Percentiles rank a stretch among this genome's conserved stretches.
These are phyloP conservation scores for Fusarium keratoplasticum DNA, from an alignment of 2,329 filamentous ascomycete species.

Conservation along the genomic window DNA sequence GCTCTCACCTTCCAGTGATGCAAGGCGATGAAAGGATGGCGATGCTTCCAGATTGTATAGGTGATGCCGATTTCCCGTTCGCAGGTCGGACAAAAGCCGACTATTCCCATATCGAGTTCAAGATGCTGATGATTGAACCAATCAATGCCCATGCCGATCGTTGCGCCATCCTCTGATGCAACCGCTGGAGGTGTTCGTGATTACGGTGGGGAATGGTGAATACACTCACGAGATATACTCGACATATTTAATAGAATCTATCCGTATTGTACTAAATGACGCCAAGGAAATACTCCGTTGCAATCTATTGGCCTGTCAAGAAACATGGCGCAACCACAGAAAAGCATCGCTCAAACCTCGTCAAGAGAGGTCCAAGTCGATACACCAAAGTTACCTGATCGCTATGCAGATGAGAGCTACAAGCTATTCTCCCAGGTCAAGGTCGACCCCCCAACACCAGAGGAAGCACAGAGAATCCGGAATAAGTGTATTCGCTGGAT, in stretches of 20 bases:
- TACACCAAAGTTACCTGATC: neutral
- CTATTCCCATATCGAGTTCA: neutral
- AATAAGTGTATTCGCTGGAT: neutral
- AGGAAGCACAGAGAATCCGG: neutral
- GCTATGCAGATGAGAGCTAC: constrained; percentile 1
- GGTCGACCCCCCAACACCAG: neutral
- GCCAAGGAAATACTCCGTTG: neutral
- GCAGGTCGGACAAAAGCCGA: neutral
- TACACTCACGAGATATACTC: neutral
- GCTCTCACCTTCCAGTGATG: neutral
- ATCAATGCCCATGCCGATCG: neutral
- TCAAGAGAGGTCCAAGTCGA: neutral
- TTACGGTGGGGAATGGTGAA: neutral
- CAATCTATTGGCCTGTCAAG: neutral
- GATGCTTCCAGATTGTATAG: neutral
- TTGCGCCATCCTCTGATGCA: neutral
- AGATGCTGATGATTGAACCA: neutral
- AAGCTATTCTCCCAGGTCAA: neutral
- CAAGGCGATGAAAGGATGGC: neutral
- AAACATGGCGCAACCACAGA: neutral
- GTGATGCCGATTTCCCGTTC: neutral
- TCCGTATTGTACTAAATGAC: neutral
- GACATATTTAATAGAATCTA: neutral
- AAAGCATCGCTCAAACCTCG: neutral
- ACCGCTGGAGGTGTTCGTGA: neutral